Evolutionary conservation across 768 basidiomycete genomes (phyloP), one percentile per base, ranked within the genome.

Genomic region (Bullera alba): DNA sequence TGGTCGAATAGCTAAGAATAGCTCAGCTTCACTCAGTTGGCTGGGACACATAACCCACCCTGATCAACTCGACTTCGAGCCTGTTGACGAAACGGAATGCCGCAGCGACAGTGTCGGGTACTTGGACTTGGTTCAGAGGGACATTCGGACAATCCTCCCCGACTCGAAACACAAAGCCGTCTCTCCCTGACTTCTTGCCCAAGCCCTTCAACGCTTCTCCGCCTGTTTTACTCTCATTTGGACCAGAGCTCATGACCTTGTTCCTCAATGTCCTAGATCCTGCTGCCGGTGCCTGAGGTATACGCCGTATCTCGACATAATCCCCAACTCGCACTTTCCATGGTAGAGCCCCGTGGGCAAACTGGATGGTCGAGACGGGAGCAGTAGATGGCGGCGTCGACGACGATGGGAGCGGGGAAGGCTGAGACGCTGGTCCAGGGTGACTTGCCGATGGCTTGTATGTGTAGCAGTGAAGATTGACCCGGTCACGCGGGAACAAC

Each of bases 141-240:
- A 63, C 53, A n/a, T 53, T 52, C 15, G 62, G 62, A 14, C 42
- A 23, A 45, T 67, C 62, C 21, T 60, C 61, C 14, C 59, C 65
- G 3, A 61, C 46, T 15, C 61, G 46, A 42, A 63, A 63, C 19
- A 67, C 58, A 36, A 59, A 67, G 25, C 62, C 65, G 58, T 67
- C 57, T 41, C 65, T 49, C 12, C 61, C 57, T 32, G 39, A 25
- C 19, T 55, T 51, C n/a, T 42, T 41, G 19, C 48, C 42, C 8
- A 63, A 56, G 21, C 56, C 58, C 36, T 54, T 60, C 46, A 64
- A 32, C 0, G 61, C 61, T 41, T 61, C 60, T 15, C 61, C 61
- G n/a, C 54, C 57, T 3, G 56, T 32, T 59, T 81, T 85, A 39
- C 75, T 64, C 38, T 79, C 75, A 87, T 36, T 83, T 82, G 57